Percentiles rank a stretch among this genome's conserved stretches.
Evolutionary conservation across 805 yeast genomes (phyloP).

Genomic region (Nematodospora valgi): DNA sequence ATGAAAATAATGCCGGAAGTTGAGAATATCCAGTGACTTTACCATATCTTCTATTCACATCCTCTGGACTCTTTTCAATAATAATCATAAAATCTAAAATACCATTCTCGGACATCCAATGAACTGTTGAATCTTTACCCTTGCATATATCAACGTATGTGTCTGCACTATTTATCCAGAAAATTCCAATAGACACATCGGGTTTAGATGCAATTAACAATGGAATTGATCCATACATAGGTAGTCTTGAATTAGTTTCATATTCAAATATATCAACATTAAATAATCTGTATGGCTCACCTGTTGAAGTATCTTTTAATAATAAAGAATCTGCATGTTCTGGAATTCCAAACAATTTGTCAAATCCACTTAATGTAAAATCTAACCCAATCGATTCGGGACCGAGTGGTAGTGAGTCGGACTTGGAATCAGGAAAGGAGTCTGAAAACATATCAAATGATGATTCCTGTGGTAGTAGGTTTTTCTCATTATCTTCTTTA

Average conservation of each 20-base stretch:
- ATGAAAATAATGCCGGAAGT: slow-evolving; percentile 72
- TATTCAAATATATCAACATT: slow-evolving; percentile 97
- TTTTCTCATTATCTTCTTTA: slow-evolving; percentile 26
- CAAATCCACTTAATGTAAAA: slow-evolving; percentile 56
- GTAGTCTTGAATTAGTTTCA: slow-evolving; percentile 72
- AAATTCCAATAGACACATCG: slow-evolving; percentile 63
- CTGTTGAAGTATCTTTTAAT: slow-evolving; percentile 66
- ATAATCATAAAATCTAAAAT: slow-evolving; percentile 70
- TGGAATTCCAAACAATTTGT: slow-evolving; percentile 87
- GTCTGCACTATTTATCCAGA: slow-evolving; percentile 93
- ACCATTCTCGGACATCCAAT: slow-evolving; percentile 95
- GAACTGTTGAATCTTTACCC: slow-evolving; percentile 44
- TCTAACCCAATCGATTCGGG: slow-evolving; percentile 91
- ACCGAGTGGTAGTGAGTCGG: slow-evolving; percentile 70
- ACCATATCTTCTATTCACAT: slow-evolving; percentile 61
- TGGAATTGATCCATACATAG: slow-evolving; percentile 97
- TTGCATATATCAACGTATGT: slow-evolving; percentile 73
- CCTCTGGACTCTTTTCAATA: slow-evolving; percentile 54
- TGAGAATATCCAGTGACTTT: slow-evolving; percentile 66
- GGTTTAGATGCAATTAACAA: slow-evolving; percentile 69
- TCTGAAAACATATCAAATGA: slow-evolving; percentile 69
- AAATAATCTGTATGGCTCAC: slow-evolving; percentile 74
- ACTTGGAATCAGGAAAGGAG: slow-evolving; percentile 59
- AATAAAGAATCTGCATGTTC: slow-evolving; percentile 87
- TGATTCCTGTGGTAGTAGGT: slow-evolving; percentile 56